Conservation (phyloP, 148 eudicot genomes). For the Rhododendron ovatum region DNA sequence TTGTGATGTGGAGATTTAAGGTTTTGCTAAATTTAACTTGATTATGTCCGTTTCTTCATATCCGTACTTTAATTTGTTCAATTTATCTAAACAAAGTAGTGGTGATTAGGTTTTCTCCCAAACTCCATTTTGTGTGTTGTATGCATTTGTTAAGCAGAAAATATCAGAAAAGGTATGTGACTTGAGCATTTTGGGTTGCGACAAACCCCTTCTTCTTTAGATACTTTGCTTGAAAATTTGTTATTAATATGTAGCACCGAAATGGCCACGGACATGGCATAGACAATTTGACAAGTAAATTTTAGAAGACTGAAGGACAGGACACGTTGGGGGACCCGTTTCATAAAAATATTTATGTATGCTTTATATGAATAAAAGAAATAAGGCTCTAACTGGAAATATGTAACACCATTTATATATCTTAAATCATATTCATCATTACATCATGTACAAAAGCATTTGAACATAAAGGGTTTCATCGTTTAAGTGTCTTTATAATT, state of each 20-base stretch:
- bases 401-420: neutral
- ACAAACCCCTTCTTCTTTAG: neutral
- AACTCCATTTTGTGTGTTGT: neutral
- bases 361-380: neutral
- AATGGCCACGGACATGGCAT: neutral
- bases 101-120: neutral
- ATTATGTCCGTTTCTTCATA: neutral
- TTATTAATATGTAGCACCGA: neutral
- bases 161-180: neutral
- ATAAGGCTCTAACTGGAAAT: neutral
- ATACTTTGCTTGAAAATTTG: neutral
- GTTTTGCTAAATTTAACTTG: conserved; percentile 24
- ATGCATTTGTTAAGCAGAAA: neutral
- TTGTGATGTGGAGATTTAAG: conserved; percentile 93
- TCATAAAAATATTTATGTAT: neutral
- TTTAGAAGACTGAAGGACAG: neutral
- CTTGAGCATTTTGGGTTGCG: neutral
- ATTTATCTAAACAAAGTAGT: neutral
- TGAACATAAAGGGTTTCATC: neutral
- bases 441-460: neutral
- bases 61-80: neutral
- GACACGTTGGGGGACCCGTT: neutral
- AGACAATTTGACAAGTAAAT: neutral
- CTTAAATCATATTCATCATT: neutral
- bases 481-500: neutral